Evolutionary conservation across 2,329 filamentous ascomycete species (phyloP), one percentile per base, ranked within the genome.

Genomic region (Alternaria gansuensis): DNA sequence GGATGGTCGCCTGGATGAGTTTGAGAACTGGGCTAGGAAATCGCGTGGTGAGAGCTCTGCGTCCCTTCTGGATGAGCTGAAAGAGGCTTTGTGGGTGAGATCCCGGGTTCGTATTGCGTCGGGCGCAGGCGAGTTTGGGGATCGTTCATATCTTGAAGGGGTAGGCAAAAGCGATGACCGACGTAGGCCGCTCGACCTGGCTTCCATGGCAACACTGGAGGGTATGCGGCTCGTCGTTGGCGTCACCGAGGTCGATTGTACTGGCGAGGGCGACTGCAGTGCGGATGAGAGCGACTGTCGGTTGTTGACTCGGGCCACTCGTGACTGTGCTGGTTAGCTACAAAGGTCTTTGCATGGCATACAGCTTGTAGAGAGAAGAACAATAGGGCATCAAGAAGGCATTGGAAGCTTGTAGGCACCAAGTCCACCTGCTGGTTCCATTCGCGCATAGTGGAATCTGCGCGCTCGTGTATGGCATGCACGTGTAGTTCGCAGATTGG

Each of bases 201-300:
- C 69, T 31, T 76, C 73, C 36, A 73, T 63, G 11, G 66, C 50
- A 7, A 24, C 44, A 34, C 28, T 29, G 5, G 73, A 65, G 29
- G 75, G 63, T 11, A 73, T 67, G 33, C 74, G 72, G 58, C 64
- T 70, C 4, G 64, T 62, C 44, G 67, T 72, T n/a, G 73, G 68
- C 3, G 72, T 72, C 45, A 59, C 60, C 8, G 69, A 66, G 34
- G 33, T 63, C 10, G 73, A 60, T 17, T 64, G 68, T 10, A 63
- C 65, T 10, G 69, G 68, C 23, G 71, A 70, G 23, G 72, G 68
- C 14, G 70, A 72, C 31, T 68, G 66, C 11, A 71, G 57, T 37
- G 62, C 70, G 8, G 73, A 70, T 10, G 76, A 75, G 8, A 75
- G 66, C 14, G 76, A 77, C 55, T 76, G 72, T 14, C 76, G 69